Conservation (phyloP, 1,284 basidiomycete genomes). For the Amylostereum chailletii region DNA sequence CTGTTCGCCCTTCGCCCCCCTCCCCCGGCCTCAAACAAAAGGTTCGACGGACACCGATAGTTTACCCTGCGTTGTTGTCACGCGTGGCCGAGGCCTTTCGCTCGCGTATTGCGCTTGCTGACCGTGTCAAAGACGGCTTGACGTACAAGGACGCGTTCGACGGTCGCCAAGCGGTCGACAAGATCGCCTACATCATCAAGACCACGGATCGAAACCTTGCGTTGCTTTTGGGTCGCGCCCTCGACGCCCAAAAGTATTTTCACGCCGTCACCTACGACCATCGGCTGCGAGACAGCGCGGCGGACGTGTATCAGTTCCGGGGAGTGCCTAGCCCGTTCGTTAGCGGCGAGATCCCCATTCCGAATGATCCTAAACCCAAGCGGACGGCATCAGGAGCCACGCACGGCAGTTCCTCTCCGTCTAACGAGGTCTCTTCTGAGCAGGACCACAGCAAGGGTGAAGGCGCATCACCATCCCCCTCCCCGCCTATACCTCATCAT, state of each 20-base stretch:
- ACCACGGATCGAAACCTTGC: slow-evolving; percentile 97
- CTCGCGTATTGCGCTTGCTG: slow-evolving; percentile 67
- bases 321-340: slow-evolving; percentile 71
- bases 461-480: slow-evolving; percentile 27
- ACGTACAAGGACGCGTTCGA: slow-evolving; percentile 97
- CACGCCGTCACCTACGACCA: slow-evolving; percentile 99
- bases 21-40: slow-evolving; percentile 23
- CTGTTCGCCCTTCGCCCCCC: slow-evolving; percentile 8
- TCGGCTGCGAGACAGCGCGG: slow-evolving; percentile 80
- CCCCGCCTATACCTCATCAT: slow-evolving; percentile 23
- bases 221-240: slow-evolving; percentile 84
- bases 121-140: slow-evolving; percentile 89
- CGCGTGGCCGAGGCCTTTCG: slow-evolving; percentile 92
- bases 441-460: slow-evolving; percentile 25
- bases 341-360: slow-evolving; percentile 55
- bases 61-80: slow-evolving; percentile 93
- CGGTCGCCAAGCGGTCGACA: slow-evolving; percentile 93
- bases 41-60: slow-evolving; percentile 54
- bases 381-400: slow-evolving; percentile 9
- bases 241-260: slow-evolving; percentile 99
- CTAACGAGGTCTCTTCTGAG: slow-evolving; percentile 32
- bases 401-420: slow-evolving; percentile 25
- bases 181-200: slow-evolving; percentile 96
- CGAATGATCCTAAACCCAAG: slow-evolving; percentile 17
- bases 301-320: slow-evolving; percentile 91